These are phyloP conservation scores for Tetrapisispora taiwanensis DNA, from an alignment of 805 yeast genomes.

Conservation along the genomic window DNA sequence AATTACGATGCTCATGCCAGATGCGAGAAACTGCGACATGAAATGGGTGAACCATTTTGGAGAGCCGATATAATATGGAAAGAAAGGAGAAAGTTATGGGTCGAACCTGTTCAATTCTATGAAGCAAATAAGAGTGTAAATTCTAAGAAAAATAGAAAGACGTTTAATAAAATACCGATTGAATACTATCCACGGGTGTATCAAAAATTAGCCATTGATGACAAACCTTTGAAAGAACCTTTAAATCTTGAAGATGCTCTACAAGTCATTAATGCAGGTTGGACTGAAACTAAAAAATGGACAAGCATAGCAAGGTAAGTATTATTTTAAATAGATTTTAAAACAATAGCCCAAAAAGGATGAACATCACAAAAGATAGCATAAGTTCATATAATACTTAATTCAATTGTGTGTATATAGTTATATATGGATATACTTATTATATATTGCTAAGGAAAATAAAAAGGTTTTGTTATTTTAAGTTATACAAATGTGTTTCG, in stretches of 20 bases:
- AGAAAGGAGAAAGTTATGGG: constrained; percentile 60
- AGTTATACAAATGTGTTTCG: too few species aligned
- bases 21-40: constrained; percentile 22
- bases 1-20: constrained; percentile 28
- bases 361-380: too few species aligned
- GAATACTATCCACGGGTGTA: constrained; percentile 55
- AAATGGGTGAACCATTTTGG: constrained; percentile 33
- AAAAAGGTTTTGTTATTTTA: too few species aligned
- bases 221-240: constrained; percentile 55
- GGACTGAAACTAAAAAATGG: constrained; percentile 76
- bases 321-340: too few species aligned
- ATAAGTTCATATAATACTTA: too few species aligned
- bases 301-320: constrained; percentile 35
- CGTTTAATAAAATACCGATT: constrained; percentile 30
- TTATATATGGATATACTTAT: too few species aligned
- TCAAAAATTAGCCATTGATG: constrained; percentile 57
- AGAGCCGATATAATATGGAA: constrained; percentile 62
- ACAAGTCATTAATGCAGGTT: constrained; percentile 67
- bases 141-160: constrained; percentile 12
- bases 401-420: too few species aligned
- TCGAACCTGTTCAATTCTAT: constrained; percentile 22
- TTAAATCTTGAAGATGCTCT: constrained; percentile 67
- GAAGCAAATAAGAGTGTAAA: neutral
- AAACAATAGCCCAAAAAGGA: too few species aligned
- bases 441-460: too few species aligned